Conservation (phyloP, 768 basidiomycete genomes). For the Hericium coralloides region DNA sequence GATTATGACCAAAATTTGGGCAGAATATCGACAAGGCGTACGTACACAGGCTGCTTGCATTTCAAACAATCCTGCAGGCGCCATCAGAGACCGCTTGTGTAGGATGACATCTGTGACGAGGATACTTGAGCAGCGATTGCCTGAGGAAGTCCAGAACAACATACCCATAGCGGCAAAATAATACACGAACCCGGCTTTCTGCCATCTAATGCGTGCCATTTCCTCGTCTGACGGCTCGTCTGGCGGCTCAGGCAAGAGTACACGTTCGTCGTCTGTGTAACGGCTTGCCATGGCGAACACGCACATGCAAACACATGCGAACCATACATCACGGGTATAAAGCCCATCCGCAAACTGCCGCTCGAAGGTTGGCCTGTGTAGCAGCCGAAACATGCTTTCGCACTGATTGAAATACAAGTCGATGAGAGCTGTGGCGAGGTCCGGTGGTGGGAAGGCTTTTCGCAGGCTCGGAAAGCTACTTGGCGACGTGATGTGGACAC, state of each 20-base stretch:
- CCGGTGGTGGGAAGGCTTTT: constrained; percentile 49
- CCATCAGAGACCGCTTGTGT: constrained; percentile 39
- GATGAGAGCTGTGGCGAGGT: constrained; percentile 52
- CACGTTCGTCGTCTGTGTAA: constrained; percentile 19
- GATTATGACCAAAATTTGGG: not conserved
- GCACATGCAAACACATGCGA: constrained; percentile 21
- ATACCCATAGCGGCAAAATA: constrained; percentile 47
- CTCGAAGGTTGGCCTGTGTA: constrained; percentile 66
- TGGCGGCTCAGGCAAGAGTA: constrained; percentile 20
- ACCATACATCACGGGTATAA: constrained; percentile 35
- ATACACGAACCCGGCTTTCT: constrained; percentile 51
- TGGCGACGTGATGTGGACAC: constrained; percentile 25
- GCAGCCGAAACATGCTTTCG: constrained; percentile 53
- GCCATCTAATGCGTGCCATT: constrained; percentile 34
- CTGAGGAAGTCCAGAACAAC: constrained; percentile 8
- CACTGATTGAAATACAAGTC: constrained; percentile 56
- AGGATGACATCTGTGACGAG: constrained; percentile 39
- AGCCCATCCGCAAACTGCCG: constrained; percentile 46
- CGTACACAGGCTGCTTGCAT: constrained; percentile 47
- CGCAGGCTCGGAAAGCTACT: constrained; percentile 25
- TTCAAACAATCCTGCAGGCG: constrained; percentile 53
- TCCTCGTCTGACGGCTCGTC: constrained; percentile 16
- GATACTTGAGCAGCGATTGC: constrained; percentile 4
- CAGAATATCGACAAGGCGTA: constrained; percentile 8
- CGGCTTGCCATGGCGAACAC: constrained; percentile 23